A percentile compares a stretch with the other conserved stretches of the same genome.
Conservation (phyloP, 192 early-diverging fungal genomes). For the Linnemannia schmuckeri region DNA sequence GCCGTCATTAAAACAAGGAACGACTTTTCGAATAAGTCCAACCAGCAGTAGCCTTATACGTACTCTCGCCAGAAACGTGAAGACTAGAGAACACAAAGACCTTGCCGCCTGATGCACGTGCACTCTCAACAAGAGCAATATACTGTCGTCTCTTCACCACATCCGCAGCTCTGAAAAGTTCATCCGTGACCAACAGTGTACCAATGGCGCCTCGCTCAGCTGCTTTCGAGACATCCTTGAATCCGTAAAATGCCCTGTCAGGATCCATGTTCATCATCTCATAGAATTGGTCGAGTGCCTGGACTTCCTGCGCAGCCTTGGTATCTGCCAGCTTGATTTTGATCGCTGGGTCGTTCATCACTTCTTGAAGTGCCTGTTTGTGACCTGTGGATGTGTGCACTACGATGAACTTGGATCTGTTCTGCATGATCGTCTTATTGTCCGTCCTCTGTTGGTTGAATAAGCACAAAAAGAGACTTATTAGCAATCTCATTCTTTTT, state of each 20-base stretch:
- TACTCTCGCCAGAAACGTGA: conserved; percentile 96
- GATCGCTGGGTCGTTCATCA: conserved; percentile 88
- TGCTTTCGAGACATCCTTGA: conserved; percentile 85
- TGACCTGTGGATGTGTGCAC: conserved; percentile 97
- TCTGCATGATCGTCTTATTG: conserved; percentile 85
- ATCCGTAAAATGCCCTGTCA: conserved; percentile 95
- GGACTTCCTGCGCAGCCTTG: conserved; percentile 89
- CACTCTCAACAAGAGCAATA: conserved; percentile 87
- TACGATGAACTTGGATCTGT: conserved; percentile 87
- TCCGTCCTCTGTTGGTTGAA: conserved; percentile 71
- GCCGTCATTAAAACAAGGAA: background rate
- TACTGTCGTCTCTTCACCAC: conserved; percentile 87
- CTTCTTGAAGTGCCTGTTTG: conserved; percentile 95
- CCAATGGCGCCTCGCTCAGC: conserved; percentile 89
- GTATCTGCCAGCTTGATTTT: conserved; percentile 88
- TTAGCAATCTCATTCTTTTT: background rate
- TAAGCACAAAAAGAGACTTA: background rate
- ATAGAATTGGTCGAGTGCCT: conserved; percentile 88
- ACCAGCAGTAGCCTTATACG: conserved; percentile 19
- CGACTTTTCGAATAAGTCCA: too few relatives aligned
- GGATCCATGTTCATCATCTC: conserved; percentile 90
- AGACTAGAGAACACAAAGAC: conserved; percentile 92
- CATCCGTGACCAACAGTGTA: conserved; percentile 92
- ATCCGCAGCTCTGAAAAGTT: conserved; percentile 91
- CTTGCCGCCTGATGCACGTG: conserved; percentile 79